Base-by-base conservation (phyloP, 805 yeast species). In the Maudiozyma turicensis region DNA sequence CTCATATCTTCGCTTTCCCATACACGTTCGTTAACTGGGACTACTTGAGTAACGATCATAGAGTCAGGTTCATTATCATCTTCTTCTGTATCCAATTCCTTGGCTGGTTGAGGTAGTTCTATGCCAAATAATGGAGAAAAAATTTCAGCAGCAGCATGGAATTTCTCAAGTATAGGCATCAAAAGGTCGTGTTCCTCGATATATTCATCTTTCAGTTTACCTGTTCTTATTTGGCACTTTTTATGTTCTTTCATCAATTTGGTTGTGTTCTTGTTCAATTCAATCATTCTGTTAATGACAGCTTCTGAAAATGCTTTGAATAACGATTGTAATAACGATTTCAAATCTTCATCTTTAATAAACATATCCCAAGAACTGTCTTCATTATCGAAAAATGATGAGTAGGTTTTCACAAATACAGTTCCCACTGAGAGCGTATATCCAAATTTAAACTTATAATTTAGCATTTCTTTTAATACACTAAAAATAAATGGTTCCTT, bases 1-100 rank as follows among this genome's bases (percentile, higher is more conserved):
- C 75, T 73, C n/a, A 77, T 80, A 32, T 80, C 82, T 14, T 78
- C 78, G 49, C 74, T 80, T 39, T 78, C 85, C 95, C 95, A 87
- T 2, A 75, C 54, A 29, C 55, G 52, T 45, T 63, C 61, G 38
- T 51, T 52, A 20, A 56, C 50, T 8, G 60, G 55, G 5, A 48
- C 13, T 5, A 51, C 46, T 14, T 55, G 57, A 42, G 58, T 64
- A 1, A 64, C 57, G 5, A 63, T 63, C 29, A 63, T 54, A 8
- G 59, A 49, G n/a, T 63, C 57, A 4, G 68, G 61, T 1, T 59
- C 48, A 8, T 40, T 13, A 3, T 58, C 61, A 20, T 58, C 63
- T n/a, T 42, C 45, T 3, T 44, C 37, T 6, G 58, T 56, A 11
- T 54, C 58, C 4, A 54, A 44, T 8, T 60, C 55, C 3, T 56